Base-by-base conservation (phyloP, 306 rosid species). In the Dryas drummondii region DNA sequence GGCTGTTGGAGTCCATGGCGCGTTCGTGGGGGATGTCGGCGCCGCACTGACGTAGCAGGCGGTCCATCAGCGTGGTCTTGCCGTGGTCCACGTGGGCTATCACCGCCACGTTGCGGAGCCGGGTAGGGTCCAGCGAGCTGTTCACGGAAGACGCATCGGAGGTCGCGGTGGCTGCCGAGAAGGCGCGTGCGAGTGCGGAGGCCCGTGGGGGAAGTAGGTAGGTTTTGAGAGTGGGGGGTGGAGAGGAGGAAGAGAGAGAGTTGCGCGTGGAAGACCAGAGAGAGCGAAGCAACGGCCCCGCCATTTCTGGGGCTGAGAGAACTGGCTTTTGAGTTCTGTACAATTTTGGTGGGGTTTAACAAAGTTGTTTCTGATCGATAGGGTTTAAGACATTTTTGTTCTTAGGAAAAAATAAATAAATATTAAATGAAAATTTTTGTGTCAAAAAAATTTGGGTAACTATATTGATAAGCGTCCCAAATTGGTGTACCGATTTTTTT, bases 41-140 rank as follows among this genome's bases (percentile, higher is more conserved):
- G 62, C 99, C 97, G 73, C 99, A 94, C 97, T 94, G 99, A 71
- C 97, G 91, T 74, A 94, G 97, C 46, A 94, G 90, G 22, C 99
- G 97, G 79, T 94, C 97, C 99, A 91, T 94, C 77, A 94, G 99
- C 7, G 99, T 94, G 60, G 99, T 94, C 90, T 94, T 94, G 47
- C 97, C 97, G 65, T 94, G 99, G 86, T 94, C 99, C 37, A 94
- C 99, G 78, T 94, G 99, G 2, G 97, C 97, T 15, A 94, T 94
- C 16, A 94, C 97, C 0, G 97, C 99, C 55, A 94, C 97, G 87
- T 94, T 94, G 6, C 99, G 96, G 76, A 94, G 96, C 19, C 88
- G 91, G 83, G 65, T 68, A 10, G 97, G 97, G 70, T 83, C 90
- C 13, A 89, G 83, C 10, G 76, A 63, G 65, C 80, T 76, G 66